Conservation (phyloP, 257 asterid species). For the Solanum pennellii region DNA sequence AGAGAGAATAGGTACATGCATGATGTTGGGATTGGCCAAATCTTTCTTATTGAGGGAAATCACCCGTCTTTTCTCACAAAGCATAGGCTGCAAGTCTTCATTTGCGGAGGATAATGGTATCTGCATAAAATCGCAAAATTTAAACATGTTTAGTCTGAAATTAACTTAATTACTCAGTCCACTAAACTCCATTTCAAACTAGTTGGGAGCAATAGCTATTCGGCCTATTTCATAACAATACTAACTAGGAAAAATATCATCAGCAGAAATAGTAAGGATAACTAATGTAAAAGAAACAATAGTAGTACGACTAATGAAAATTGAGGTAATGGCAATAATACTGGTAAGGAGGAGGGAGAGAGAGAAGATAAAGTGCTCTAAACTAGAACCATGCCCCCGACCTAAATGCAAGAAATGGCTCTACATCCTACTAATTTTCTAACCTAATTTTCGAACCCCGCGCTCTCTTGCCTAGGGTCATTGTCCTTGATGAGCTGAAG, state of each 20-base stretch:
- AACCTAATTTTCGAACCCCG: neutral
- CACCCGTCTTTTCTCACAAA: slow-evolving; percentile 60
- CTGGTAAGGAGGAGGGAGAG: neutral
- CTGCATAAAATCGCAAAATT: slow-evolving; percentile 15
- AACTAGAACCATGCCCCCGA: neutral
- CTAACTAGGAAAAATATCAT: neutral
- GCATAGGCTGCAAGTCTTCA: slow-evolving; percentile 67
- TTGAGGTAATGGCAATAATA: neutral
- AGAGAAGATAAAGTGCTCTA: neutral
- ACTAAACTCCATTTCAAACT: neutral
- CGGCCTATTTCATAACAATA: neutral
- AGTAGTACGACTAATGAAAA: neutral
- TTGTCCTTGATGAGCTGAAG: neutral
- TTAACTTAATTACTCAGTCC: neutral
- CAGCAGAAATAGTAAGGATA: neutral
- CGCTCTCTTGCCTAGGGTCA: neutral
- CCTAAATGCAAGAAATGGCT: neutral
- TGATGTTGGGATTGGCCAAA: slow-evolving; percentile 82
- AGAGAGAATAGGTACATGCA: slow-evolving; percentile 42
- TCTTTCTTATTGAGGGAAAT: slow-evolving; percentile 94
- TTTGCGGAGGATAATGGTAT: slow-evolving; percentile 82
- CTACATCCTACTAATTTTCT: neutral
- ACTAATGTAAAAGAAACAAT: neutral
- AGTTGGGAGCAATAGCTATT: neutral
- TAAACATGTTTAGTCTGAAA: neutral